These are phyloP conservation scores for Volvariella volvacea DNA, from an alignment of 1,284 basidiomycete species.

Conservation along the genomic window DNA sequence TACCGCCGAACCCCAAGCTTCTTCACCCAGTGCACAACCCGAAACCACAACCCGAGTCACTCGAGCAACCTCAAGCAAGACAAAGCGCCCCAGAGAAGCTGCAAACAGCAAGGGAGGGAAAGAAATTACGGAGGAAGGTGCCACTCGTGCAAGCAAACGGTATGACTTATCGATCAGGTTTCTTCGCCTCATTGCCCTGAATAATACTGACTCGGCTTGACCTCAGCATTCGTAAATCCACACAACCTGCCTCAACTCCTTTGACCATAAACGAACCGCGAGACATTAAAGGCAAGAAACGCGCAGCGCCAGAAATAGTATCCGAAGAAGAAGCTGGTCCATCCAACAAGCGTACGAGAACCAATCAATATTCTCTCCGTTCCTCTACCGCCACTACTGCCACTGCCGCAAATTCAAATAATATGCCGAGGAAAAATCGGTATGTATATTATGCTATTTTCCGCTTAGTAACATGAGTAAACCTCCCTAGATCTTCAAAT, in stretches of 20 bases:
- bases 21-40: slow-evolving; percentile 24
- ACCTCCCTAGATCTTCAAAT: slow-evolving; percentile 30
- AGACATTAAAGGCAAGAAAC: slow-evolving; percentile 81
- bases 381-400: slow-evolving; percentile 41
- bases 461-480: slow-evolving; percentile 9
- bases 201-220: slow-evolving; percentile 26
- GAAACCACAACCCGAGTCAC: slow-evolving; percentile 7
- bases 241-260: slow-evolving; percentile 29
- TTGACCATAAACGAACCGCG: slow-evolving; percentile 69
- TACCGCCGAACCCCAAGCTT: slow-evolving; percentile 21
- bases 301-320: slow-evolving; percentile 61
- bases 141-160: slow-evolving; percentile 50
- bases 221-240: slow-evolving; percentile 42
- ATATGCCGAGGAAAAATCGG: slow-evolving; percentile 74
- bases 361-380: slow-evolving; percentile 58
- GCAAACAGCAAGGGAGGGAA: slow-evolving; percentile 52
- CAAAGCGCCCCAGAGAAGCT: slow-evolving; percentile 50
- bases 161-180: slow-evolving; percentile 22
- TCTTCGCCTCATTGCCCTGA: slow-evolving; percentile 12
- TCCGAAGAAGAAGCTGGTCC: slow-evolving; percentile 57
- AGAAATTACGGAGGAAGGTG: slow-evolving; percentile 43
- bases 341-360: slow-evolving; percentile 54
- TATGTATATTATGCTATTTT: slow-evolving; percentile 21
- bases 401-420: slow-evolving; percentile 17
- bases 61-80: slow-evolving; percentile 30